Evolutionary conservation across 106 monocot genomes (phyloP).

Genomic region (Dactylorhiza incarnata): DNA sequence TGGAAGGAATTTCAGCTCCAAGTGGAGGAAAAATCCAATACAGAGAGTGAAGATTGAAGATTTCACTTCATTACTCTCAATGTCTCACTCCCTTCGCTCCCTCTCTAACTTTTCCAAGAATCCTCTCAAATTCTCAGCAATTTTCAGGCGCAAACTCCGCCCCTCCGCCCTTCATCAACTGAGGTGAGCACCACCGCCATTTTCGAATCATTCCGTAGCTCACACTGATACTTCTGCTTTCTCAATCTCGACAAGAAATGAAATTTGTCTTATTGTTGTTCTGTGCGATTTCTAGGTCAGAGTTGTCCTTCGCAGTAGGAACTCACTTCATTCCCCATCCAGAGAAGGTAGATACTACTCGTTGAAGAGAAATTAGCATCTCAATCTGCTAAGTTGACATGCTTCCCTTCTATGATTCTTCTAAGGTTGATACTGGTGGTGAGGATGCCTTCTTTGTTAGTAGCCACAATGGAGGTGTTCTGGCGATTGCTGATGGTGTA

Average conservation of each 20-base stretch:
- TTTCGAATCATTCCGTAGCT: background rate
- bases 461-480: conserved; percentile 52
- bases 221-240: background rate
- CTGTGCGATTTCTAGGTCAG: conserved; percentile 43
- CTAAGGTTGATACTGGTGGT: conserved; percentile 71
- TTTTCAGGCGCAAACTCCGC: background rate
- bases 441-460: conserved; percentile 90
- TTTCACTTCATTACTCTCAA: background rate
- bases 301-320: conserved; percentile 56
- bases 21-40: background rate
- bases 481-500: conserved; percentile 93
- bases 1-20: background rate
- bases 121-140: background rate
- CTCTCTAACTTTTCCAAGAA: background rate
- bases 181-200: background rate
- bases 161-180: background rate
- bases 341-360: conserved; percentile 42
- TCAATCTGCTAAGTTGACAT: background rate
- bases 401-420: background rate
- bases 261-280: background rate
- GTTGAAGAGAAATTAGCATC: background rate
- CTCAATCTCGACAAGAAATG: background rate
- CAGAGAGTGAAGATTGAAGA: background rate
- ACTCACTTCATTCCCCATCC: conserved; percentile 85
- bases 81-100: background rate